Base-by-base conservation (phyloP, 306 rosid species). In the Cyamopsis tetragonoloba region DNA sequence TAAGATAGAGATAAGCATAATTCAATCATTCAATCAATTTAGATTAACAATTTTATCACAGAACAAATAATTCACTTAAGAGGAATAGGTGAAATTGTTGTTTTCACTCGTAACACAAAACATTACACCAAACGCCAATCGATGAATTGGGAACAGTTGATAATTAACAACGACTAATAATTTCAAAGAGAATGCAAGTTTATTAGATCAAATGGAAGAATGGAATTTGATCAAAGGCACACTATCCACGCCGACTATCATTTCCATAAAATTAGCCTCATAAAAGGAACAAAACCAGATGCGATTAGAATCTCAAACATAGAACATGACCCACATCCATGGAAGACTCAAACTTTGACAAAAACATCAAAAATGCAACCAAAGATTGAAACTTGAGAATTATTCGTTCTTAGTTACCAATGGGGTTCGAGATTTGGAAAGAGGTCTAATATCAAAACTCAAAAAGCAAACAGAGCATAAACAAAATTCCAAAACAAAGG, bases 361-460 rank as follows among this genome's bases (percentile, higher is more conserved):
- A 14, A 14, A 56, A 68, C 77, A 71, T 3, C 5, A 0, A 67
- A 53, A 82, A 59, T 68, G 46, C 47, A 69, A 75, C 30, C 48
- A 56, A 82, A 60, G 51, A 73, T 49, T 34, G 39, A 28, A 83
- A 32, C 62, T 61, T 32, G 59, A 77, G 41, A 54, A 42, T 9
- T 14, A 42, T 9, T 14, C 35, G 54, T 42, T 67, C 9, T 58
- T 6, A 49, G 39, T 7, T 1, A 41, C 7, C 43, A 58, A 78
- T 51, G 27, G 12, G 51, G 75, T 27, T 72, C 66, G 64, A 63
- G 81, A 77, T 62, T 70, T 60, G 66, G 66, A 64, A 72, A 32
- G 32, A 69, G 62, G 66, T 20, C 24, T 10, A 39, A 23, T 23
- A 54, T 37, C 2, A 32, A 62, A 75, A 34, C 54, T 37, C 2